Evolutionary conservation across 257 asterid genomes (phyloP).

Genomic region (Nicotiana sylvestris): DNA sequence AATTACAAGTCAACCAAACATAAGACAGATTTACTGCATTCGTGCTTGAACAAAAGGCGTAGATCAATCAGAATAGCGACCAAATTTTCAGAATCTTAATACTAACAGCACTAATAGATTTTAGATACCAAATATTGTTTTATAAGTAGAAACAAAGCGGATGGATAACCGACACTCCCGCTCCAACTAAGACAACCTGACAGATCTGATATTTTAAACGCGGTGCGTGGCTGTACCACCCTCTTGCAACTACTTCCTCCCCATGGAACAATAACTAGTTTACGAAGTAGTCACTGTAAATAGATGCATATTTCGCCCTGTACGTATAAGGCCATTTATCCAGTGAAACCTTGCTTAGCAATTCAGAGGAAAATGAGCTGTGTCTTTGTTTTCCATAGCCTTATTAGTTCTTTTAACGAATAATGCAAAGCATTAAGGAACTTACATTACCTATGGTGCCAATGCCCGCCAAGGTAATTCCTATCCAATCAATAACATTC

Average conservation of each 20-base stretch:
- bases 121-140: not conserved
- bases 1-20: not conserved
- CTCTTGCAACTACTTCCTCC: not conserved
- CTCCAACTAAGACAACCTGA: not conserved
- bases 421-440: slow-evolving; percentile 8
- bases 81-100: not conserved
- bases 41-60: not conserved
- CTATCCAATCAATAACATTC: slow-evolving; percentile 97
- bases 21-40: not conserved
- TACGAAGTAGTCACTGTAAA: not conserved
- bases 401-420: not conserved
- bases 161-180: not conserved
- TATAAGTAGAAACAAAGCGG: not conserved
- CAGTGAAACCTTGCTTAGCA: not conserved
- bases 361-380: slow-evolving; percentile 1
- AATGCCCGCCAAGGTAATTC: slow-evolving; percentile 81
- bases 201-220: not conserved
- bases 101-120: not conserved
- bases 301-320: not conserved
- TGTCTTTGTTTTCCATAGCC: slow-evolving; percentile 2
- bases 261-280: not conserved
- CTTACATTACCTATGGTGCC: slow-evolving; percentile 94
- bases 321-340: not conserved
- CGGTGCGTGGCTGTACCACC: not conserved
- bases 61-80: not conserved